A percentile compares a stretch with the other conserved stretches of the same genome.
These are phyloP conservation scores for Leonotis leonurus DNA, from an alignment of 257 asterid species.

Conservation along the genomic window DNA sequence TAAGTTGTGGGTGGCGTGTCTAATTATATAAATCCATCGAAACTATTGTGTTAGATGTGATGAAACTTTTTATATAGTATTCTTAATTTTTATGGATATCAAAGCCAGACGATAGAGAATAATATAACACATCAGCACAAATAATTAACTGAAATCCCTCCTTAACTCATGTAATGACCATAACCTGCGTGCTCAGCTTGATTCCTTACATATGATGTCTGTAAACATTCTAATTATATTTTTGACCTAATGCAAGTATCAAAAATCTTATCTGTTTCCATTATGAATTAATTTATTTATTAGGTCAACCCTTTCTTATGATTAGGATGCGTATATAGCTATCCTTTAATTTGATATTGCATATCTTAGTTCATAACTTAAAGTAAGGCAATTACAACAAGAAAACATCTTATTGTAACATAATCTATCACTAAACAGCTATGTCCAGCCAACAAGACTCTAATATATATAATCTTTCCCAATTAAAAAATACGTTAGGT, in stretches of 20 bases:
- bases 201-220: conserved; percentile 12
- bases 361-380: conserved; percentile 19
- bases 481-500: neutral
- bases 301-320: conserved; percentile 35
- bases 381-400: conserved; percentile 24
- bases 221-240: conserved; percentile 11
- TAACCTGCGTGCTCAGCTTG: neutral
- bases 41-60: no score
- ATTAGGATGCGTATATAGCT: conserved; percentile 20
- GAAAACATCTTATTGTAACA: conserved; percentile 1
- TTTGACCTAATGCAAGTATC: no score
- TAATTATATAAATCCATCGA: no score
- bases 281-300: neutral
- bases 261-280: no score
- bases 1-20: no score
- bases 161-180: no score
- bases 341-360: conserved; percentile 8
- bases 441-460: conserved; percentile 25
- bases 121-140: neutral
- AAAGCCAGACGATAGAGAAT: neutral
- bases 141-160: neutral
- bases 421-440: conserved; percentile 21
- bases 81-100: neutral
- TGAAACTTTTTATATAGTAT: no score
- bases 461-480: neutral